Evolutionary conservation across 1,284 basidiomycete genomes (phyloP).

Genomic region (Pseudozyma sp.): DNA sequence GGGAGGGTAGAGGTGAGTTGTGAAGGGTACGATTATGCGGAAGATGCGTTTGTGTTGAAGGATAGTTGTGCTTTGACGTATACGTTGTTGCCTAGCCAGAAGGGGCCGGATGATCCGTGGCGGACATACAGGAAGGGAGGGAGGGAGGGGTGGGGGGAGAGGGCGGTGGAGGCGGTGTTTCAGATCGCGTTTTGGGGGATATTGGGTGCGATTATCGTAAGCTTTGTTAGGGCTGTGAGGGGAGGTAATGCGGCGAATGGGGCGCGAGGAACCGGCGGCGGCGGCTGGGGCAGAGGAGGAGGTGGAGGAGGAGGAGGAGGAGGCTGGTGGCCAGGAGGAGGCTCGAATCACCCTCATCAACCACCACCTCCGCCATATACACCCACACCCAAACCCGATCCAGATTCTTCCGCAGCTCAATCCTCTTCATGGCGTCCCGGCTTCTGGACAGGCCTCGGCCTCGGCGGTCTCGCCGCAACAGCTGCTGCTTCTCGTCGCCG

Average conservation of each 20-base stretch:
- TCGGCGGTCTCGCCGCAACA: conserved; percentile 41
- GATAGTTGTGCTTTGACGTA: conserved; percentile 52
- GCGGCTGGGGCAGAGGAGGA: conserved; percentile 47
- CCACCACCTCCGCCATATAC: conserved; percentile 84
- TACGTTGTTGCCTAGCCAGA: conserved; percentile 35
- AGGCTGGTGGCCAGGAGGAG: conserved; percentile 42
- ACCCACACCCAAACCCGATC: conserved; percentile 69
- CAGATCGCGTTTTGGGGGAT: conserved; percentile 74
- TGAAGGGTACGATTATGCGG: conserved; percentile 84
- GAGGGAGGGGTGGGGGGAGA: conserved; percentile 26
- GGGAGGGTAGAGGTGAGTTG: conserved; percentile 86
- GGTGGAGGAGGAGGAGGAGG: conserved; percentile 53
- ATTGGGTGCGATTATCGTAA: conserved; percentile 33
- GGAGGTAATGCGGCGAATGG: conserved; percentile 2
- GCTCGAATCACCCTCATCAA: not conserved
- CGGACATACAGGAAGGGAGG: not conserved
- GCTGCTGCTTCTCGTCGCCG: conserved; percentile 22
- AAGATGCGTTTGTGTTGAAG: conserved; percentile 85
- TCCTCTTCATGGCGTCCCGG: conserved; percentile 49
- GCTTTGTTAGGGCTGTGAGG: conserved; percentile 26
- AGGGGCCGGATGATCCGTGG: conserved; percentile 24
- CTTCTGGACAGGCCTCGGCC: conserved; percentile 57
- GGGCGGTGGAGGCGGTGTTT: conserved; percentile 72
- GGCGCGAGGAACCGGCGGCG: not conserved
- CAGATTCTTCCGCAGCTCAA: conserved; percentile 1